Percentiles rank a stretch among this genome's conserved stretches.
Evolutionary conservation across 768 basidiomycete species (phyloP).

Genomic region (Brasilioporus rufonigricans): DNA sequence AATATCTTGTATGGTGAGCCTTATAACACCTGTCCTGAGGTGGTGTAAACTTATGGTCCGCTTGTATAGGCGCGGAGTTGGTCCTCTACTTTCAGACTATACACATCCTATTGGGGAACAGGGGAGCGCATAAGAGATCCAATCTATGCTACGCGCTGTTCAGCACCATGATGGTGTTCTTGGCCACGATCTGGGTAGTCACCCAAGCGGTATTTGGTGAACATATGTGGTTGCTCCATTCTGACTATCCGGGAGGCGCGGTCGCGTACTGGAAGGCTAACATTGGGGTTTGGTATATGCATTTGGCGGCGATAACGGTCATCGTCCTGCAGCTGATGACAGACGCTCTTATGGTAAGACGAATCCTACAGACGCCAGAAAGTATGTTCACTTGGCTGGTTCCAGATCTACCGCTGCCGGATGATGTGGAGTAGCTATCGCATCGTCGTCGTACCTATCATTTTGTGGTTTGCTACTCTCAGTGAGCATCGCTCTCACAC

Average conservation of each 20-base stretch:
- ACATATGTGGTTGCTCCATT: conserved; percentile 35
- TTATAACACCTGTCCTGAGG: background rate
- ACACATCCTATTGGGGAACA: conserved; percentile 6
- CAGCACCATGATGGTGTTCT: too few species aligned
- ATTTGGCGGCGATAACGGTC: conserved; percentile 8
- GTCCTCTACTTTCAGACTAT: conserved; percentile 27
- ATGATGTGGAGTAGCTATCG: background rate
- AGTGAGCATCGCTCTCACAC: background rate
- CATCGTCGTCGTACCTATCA: background rate
- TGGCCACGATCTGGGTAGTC: too few species aligned
- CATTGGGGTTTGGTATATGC: conserved; percentile 26
- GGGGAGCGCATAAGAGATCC: background rate
- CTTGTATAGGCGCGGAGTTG: conserved; percentile 20
- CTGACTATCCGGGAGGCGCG: conserved; percentile 34
- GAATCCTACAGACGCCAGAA: background rate
- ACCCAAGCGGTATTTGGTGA: conserved; percentile 21
- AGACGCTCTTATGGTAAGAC: conserved; percentile 21
- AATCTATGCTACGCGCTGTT: too few species aligned
- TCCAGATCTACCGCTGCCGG: conserved; percentile 28
- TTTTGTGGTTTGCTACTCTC: background rate
- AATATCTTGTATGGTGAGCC: conserved; percentile 24
- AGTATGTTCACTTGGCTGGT: background rate
- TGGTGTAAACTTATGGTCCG: background rate
- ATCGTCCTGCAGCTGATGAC: conserved; percentile 3
- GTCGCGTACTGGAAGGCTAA: conserved; percentile 30